Conservation (phyloP, 2,329 filamentous ascomycete genomes). For the Penicillium sp. region DNA sequence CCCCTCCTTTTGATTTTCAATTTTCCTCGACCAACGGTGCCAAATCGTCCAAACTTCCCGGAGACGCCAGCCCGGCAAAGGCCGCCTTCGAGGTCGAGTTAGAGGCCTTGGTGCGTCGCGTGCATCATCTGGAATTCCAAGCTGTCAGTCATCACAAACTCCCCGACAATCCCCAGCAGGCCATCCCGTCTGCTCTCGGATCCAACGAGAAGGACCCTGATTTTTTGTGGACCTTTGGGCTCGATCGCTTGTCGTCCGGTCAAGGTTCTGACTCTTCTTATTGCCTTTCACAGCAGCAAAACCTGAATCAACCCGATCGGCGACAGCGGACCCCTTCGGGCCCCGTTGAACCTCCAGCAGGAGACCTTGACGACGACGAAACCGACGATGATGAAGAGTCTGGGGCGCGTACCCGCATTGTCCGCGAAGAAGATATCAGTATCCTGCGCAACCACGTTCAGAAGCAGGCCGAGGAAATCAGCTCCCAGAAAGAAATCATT, state of each 20-base stretch:
- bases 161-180: constrained; percentile 78
- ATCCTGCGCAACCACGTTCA: constrained; percentile 87
- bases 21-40: constrained; percentile 48
- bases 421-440: constrained; percentile 76
- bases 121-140: constrained; percentile 79
- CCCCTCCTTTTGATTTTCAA: constrained; percentile 37
- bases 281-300: constrained; percentile 38
- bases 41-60: constrained; percentile 68
- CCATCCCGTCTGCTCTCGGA: constrained; percentile 57
- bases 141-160: constrained; percentile 56
- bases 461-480: constrained; percentile 87
- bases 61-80: constrained; percentile 72
- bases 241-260: constrained; percentile 34
- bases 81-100: constrained; percentile 78
- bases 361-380: constrained; percentile 36
- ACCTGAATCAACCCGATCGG: constrained; percentile 36
- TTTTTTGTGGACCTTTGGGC: constrained; percentile 36
- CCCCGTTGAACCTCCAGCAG: constrained; percentile 28
- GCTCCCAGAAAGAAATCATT: constrained; percentile 81
- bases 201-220: constrained; percentile 49
- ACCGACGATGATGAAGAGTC: constrained; percentile 50
- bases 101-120: constrained; percentile 69
- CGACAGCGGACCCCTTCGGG: constrained; percentile 36
- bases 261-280: constrained; percentile 37
- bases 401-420: constrained; percentile 50